Evolutionary conservation across 495 filamentous ascomycete species (phyloP).

Genomic region (Penicillium chermesinum): DNA sequence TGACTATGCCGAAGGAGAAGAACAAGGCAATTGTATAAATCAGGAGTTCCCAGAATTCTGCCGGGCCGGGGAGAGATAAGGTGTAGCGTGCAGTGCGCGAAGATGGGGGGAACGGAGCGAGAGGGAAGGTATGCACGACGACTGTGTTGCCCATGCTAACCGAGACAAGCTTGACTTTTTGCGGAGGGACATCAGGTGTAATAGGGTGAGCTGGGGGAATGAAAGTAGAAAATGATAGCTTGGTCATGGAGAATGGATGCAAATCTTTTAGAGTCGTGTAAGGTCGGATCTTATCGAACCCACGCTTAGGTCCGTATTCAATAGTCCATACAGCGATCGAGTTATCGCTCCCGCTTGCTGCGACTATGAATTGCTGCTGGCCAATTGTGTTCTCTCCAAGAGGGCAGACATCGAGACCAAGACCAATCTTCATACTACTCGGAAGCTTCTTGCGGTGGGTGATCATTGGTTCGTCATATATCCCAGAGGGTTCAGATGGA

Average conservation of each 20-base stretch:
- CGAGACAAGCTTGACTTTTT: constrained; percentile 76
- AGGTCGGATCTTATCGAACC: constrained; percentile 53
- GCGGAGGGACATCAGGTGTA: constrained; percentile 41
- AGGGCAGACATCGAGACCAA: constrained; percentile 68
- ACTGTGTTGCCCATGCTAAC: constrained; percentile 80
- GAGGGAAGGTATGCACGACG: constrained; percentile 76
- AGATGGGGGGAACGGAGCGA: constrained; percentile 50
- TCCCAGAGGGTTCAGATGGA: constrained; percentile 18
- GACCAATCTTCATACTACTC: constrained; percentile 55
- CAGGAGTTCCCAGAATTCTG: constrained; percentile 42
- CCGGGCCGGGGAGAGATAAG: constrained; percentile 51
- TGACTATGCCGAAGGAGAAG: constrained; percentile 49
- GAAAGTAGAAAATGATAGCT: constrained; percentile 72
- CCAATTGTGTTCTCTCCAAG: constrained; percentile 51
- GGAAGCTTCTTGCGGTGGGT: constrained; percentile 51
- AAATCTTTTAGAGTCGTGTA: constrained; percentile 65
- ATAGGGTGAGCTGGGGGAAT: constrained; percentile 48
- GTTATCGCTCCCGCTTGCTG: constrained; percentile 76
- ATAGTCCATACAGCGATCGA: constrained; percentile 74
- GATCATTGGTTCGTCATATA: constrained; percentile 18
- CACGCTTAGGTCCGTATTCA: constrained; percentile 47
- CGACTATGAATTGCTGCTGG: constrained; percentile 71
- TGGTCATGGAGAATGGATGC: constrained; percentile 82
- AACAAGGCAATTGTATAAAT: constrained; percentile 47
- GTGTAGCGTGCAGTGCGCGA: constrained; percentile 61